These are phyloP conservation scores for Candida dendrica DNA, from an alignment of 805 yeast genomes.

Conservation along the genomic window DNA sequence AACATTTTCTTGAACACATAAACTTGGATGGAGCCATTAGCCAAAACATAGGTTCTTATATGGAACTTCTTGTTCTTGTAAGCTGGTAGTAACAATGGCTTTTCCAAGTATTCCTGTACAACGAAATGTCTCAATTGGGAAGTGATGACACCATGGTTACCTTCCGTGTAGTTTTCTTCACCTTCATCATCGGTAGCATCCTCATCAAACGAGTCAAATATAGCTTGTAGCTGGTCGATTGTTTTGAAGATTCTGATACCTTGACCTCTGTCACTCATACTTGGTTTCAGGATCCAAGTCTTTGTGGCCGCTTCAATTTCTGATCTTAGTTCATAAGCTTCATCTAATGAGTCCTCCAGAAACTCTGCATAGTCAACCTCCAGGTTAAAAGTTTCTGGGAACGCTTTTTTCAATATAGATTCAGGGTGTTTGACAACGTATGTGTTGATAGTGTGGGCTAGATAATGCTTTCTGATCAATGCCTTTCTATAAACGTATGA, in stretches of 20 bases:
- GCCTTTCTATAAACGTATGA: conserved; percentile 88
- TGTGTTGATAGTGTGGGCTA: conserved; percentile 76
- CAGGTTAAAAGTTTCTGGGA: conserved; percentile 69
- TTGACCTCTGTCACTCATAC: conserved; percentile 96
- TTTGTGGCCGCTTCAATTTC: conserved; percentile 57
- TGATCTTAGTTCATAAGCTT: conserved; percentile 78
- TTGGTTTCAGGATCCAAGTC: conserved; percentile 89
- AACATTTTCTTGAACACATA: conserved; percentile 76
- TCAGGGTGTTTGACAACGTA: conserved; percentile 69
- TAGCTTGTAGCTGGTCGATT: conserved; percentile 69
- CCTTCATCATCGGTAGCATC: conserved; percentile 57
- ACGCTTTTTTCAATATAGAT: conserved; percentile 50
- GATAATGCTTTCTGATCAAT: conserved; percentile 80
- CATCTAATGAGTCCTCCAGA: conserved; percentile 88
- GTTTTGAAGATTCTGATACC: conserved; percentile 83
- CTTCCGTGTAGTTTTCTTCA: conserved; percentile 33
- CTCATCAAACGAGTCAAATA: conserved; percentile 83
- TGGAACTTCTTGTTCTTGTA: conserved; percentile 78
- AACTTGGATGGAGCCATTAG: conserved; percentile 68
- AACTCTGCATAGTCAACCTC: conserved; percentile 96
- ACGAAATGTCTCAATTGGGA: conserved; percentile 88
- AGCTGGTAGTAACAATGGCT: conserved; percentile 58
- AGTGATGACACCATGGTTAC: conserved; percentile 62
- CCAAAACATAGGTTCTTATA: conserved; percentile 74
- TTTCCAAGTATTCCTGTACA: conserved; percentile 70